phyloP scores from a whole-genome alignment of 441 rosid genomes.

The Populus hybrid region DNA sequence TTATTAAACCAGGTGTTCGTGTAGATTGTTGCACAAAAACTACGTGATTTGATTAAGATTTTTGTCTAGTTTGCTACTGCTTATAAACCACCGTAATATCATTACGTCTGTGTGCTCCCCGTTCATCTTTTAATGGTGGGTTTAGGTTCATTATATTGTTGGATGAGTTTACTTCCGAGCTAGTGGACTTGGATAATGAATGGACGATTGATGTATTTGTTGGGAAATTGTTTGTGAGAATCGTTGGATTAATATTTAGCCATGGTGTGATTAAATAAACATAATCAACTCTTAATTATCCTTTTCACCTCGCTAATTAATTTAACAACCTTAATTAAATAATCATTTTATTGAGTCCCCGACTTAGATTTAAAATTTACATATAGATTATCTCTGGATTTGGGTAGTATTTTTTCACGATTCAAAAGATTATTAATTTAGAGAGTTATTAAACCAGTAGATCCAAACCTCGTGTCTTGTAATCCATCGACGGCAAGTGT shows the following conservation, averaged over 20 bases:
- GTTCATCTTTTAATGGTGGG: background rate
- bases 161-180: background rate
- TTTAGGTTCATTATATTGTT: background rate
- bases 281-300: background rate
- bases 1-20: background rate
- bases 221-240: too few relatives aligned
- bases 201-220: background rate
- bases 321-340: too few relatives aligned
- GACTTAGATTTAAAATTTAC: too few relatives aligned
- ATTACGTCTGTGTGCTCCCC: background rate
- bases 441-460: background rate
- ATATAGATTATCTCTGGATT: too few relatives aligned
- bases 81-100: too few relatives aligned
- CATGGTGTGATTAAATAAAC: too few relatives aligned
- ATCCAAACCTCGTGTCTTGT: background rate
- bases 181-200: conserved; percentile 6
- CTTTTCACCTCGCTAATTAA: too few relatives aligned
- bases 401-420: too few relatives aligned
- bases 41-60: background rate
- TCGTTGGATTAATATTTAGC: too few relatives aligned
- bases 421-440: too few relatives aligned
- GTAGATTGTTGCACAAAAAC: background rate
- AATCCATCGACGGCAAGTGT: background rate
- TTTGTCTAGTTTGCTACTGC: background rate
- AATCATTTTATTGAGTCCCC: too few relatives aligned